phyloP scores from a whole-genome alignment of 2,329 filamentous ascomycete species.

The Gaeumannomyces sp. region DNA sequence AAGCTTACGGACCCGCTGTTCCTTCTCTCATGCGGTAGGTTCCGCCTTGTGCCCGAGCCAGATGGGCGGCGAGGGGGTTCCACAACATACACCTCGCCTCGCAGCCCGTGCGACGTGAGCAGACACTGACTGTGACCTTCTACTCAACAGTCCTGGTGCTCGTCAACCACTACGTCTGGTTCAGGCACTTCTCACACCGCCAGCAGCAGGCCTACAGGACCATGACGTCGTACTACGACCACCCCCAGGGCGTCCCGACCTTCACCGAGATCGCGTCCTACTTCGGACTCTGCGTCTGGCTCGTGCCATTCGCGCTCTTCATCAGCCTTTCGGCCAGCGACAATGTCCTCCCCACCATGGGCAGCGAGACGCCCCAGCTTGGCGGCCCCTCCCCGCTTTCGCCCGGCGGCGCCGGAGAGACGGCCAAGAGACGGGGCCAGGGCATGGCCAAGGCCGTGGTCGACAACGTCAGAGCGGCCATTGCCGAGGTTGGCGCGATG shows the following conservation, averaged over 20 bases:
- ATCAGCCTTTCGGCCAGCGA: slow-evolving; percentile 91
- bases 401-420: slow-evolving; percentile 31
- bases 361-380: slow-evolving; percentile 54
- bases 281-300: slow-evolving; percentile 94
- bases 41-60: background rate
- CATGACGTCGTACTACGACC: slow-evolving; percentile 56
- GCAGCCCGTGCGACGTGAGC: background rate
- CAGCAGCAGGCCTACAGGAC: slow-evolving; percentile 52
- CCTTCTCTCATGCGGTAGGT: slow-evolving; percentile 70
- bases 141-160: slow-evolving; percentile 66
- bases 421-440: slow-evolving; percentile 45
- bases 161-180: slow-evolving; percentile 92
- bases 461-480: slow-evolving; percentile 47
- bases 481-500: slow-evolving; percentile 38
- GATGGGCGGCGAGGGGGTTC: background rate
- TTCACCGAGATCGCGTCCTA: slow-evolving; percentile 96
- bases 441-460: slow-evolving; percentile 63
- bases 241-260: slow-evolving; percentile 57
- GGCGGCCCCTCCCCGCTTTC: slow-evolving; percentile 11
- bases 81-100: background rate
- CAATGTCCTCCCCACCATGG: slow-evolving; percentile 90
- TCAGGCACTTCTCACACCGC: slow-evolving; percentile 75
- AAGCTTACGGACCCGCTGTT: slow-evolving; percentile 85
- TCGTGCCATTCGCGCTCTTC: slow-evolving; percentile 91
- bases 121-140: background rate